Evolutionary conservation across 164 flowering plant genomes (phyloP), one percentile per base, ranked within the genome.

Genomic region (Echeveria elegans): DNA sequence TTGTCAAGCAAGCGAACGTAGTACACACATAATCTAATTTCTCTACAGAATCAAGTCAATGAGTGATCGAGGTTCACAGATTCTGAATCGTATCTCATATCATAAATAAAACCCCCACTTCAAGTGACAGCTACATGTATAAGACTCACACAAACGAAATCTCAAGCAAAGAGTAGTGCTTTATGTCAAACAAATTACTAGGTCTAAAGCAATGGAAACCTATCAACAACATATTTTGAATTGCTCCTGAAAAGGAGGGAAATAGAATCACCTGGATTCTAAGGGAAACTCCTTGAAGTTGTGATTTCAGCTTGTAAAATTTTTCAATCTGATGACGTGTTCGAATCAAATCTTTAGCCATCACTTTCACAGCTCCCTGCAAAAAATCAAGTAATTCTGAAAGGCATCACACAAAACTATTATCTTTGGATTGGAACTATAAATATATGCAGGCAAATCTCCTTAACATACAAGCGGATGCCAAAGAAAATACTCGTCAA

Each of bases 271-370:
- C 99, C 97, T 91, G 97, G 73, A 94, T 94, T 78, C 99, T 80
- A 64, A 94, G 90, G 52, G 91, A 74, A 28, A 94, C 96, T 63
- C 99, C 99, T 73, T 91, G 97, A 66, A 94, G 97, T 70, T 91
- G 98, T 32, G 98, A 94, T 74, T 94, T 94, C 24, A 91, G 91
- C 82, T 87, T 92, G 70, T 89, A 89, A 63, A 91, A 94, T 53
- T 94, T 94, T 74, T 88, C 97, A 71, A 94, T 76, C 81, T 91
- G 97, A 79, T 94, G 98, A 2, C 98, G 75, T 60, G 95, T 94
- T 80, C 98, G 81, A 48, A 94, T 92, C 63, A 94, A 93, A 63
- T 94, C 99, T 73, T 94, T 94, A n/a, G 99, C 96, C 99, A 91
- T 94, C 65, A 94, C 93, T 75, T 81, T 94, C 32, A 91, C 99